Evolutionary conservation across 1,284 basidiomycete genomes (phyloP), one percentile per base, ranked within the genome.

Genomic region (Ustilago crameri): DNA sequence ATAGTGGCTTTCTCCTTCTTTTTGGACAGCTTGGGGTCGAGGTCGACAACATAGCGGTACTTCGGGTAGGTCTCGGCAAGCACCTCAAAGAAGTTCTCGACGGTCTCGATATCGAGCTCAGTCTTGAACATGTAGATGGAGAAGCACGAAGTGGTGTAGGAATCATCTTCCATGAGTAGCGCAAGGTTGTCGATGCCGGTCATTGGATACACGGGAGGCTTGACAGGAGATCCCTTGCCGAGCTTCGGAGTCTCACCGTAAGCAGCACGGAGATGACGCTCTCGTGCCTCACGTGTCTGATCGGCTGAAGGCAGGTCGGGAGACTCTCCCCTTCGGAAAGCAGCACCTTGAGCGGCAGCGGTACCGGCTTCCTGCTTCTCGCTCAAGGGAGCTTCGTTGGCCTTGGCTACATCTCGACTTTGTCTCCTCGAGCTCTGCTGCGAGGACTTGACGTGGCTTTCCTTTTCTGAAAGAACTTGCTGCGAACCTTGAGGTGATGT

Each of bases 81-180:
- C 32, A 75, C 71, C 47, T 79, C 72, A 57, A 82, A 82, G 55
- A 82, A 82, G 47, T 76, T 71, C 32, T 73, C 61, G 47, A 82
- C 73, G 3, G 81, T 82, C 52, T 73, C 62, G 50, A 76, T 64
- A 51, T 82, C 80, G 49, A 82, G 66, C 45, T 71, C 70, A 24
- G 77, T 59, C 42, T 74, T 74, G 73, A 82, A 82, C 59, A 80
- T 67, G 75, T 82, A 82, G 46, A 82, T 79, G 48, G 79, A 81
- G 69, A 78, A 82, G 68, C 81, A 82, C 41, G 72, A 80, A 23
- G 74, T 73, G 38, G 79, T 79, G 65, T 81, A 82, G 15, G 69
- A 50, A 41, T 81, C 78, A 46, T 79, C 71, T 41, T 82, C 81
- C 79, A 82, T 79, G 9, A 82, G 51, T 24, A 82, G 72, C 0